Evolutionary conservation across 257 asterid species (phyloP).

Genomic region (Coffea eugenioides): DNA sequence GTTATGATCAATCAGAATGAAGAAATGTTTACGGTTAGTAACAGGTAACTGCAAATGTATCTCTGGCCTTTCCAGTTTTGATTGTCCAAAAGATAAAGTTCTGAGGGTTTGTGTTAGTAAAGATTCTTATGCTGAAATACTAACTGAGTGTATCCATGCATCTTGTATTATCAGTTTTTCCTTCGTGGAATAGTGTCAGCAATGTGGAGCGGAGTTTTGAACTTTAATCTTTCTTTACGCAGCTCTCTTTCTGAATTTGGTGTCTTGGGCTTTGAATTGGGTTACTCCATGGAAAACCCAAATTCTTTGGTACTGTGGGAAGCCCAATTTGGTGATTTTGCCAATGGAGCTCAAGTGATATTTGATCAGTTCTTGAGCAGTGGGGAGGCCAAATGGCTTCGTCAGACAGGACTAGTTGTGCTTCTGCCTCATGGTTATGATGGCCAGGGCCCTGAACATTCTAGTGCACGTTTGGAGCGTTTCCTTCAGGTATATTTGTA

Average conservation of each 20-base stretch:
- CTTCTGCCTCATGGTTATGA: constrained; percentile 94
- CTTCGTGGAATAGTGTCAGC: too few relatives aligned
- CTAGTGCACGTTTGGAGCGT: constrained; percentile 95
- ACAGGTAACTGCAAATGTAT: constrained; percentile 54
- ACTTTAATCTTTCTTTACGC: constrained; percentile 23
- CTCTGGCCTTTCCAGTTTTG: not conserved
- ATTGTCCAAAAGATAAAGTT: not conserved
- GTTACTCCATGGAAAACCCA: constrained; percentile 97
- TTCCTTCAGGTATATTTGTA: constrained; percentile 67
- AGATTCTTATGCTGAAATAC: not conserved
- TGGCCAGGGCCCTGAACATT: constrained; percentile 98
- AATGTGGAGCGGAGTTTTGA: not conserved
- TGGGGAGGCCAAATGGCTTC: constrained; percentile 98
- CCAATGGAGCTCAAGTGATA: constrained; percentile 93
- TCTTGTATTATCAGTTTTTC: not conserved
- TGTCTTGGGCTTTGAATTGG: constrained; percentile 91
- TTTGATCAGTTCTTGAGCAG: constrained; percentile 94
- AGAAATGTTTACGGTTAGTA: constrained; percentile 98
- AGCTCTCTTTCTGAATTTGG: constrained; percentile 95
- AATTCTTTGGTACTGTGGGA: constrained; percentile 93
- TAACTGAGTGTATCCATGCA: not conserved
- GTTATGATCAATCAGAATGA: constrained; percentile 80
- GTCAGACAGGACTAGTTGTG: constrained; percentile 83
- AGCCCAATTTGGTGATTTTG: constrained; percentile 95
- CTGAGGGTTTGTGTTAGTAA: not conserved